Evolutionary conservation across 2,329 filamentous ascomycete species (phyloP).

Genomic region (Neonectria neomacrospora): DNA sequence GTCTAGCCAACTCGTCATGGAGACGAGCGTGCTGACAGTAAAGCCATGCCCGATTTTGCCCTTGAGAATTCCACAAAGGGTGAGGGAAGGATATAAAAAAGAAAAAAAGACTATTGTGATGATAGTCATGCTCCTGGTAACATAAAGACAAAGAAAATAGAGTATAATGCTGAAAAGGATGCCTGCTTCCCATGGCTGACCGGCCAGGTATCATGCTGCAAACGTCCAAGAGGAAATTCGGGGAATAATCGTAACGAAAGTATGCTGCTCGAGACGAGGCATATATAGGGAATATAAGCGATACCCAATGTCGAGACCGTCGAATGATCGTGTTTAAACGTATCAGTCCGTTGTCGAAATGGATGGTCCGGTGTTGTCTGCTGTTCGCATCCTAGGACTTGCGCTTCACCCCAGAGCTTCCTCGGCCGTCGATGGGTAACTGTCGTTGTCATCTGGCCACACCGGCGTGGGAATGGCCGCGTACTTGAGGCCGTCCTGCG

Average conservation of each 20-base stretch:
- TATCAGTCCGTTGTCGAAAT: slow-evolving; percentile 19
- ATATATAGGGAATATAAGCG: slow-evolving; percentile 6
- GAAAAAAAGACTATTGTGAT: slow-evolving; percentile 3
- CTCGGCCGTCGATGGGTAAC: background rate
- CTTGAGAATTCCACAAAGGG: slow-evolving; percentile 1
- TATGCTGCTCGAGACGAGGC: background rate
- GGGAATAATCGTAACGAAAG: slow-evolving; percentile 16
- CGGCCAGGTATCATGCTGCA: slow-evolving; percentile 42
- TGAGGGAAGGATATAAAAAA: background rate
- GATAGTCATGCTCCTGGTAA: slow-evolving; percentile 25
- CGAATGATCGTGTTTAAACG: slow-evolving; percentile 14
- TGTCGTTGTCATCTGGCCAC: slow-evolving; percentile 45
- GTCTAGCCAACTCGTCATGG: slow-evolving; percentile 3
- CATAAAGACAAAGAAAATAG: slow-evolving; percentile 21
- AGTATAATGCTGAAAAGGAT: slow-evolving; percentile 16
- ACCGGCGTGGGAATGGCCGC: slow-evolving; percentile 48
- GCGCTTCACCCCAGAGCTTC: background rate
- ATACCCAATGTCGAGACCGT: slow-evolving; percentile 6
- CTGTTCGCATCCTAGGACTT: background rate
- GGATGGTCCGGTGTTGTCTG: slow-evolving; percentile 8
- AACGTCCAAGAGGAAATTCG: slow-evolving; percentile 21
- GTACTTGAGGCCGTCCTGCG: slow-evolving; percentile 55
- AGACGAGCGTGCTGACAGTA: slow-evolving; percentile 9
- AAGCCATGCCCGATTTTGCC: slow-evolving; percentile 5
- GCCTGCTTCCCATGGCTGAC: slow-evolving; percentile 33